Conservation (phyloP, 2,329 filamentous ascomycete genomes). For the Neodidymelliopsis sp. region DNA sequence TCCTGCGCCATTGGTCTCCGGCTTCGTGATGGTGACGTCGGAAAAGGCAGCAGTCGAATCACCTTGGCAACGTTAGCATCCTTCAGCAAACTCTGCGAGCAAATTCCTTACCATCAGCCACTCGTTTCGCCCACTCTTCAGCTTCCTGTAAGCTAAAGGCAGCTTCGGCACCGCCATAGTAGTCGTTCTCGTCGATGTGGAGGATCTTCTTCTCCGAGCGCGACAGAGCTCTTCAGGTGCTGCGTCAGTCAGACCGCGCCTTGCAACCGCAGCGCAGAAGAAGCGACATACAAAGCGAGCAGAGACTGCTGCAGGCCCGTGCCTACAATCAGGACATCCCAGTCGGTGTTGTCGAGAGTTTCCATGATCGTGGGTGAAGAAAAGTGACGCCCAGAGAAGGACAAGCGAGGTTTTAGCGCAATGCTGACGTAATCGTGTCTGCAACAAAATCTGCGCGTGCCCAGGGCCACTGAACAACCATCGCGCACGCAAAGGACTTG, state of each 20-base stretch:
- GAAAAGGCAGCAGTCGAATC: slow-evolving; percentile 33
- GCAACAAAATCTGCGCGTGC: slow-evolving; percentile 33
- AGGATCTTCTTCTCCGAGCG: slow-evolving; percentile 90
- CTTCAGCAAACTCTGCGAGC: neutral
- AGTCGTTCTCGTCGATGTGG: slow-evolving; percentile 85
- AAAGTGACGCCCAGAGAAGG: slow-evolving; percentile 30
- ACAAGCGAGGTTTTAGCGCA: slow-evolving; percentile 31
- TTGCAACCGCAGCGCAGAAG: slow-evolving; percentile 25
- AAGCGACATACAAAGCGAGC: slow-evolving; percentile 59
- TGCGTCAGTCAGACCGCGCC: slow-evolving; percentile 75
- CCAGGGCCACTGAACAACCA: slow-evolving; percentile 26
- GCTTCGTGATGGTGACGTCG: slow-evolving; percentile 45
- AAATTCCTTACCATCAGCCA: slow-evolving; percentile 42
- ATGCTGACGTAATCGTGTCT: slow-evolving; percentile 34
- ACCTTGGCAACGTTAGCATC: slow-evolving; percentile 24
- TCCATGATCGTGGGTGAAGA: slow-evolving; percentile 52
- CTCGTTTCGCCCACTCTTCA: slow-evolving; percentile 71
- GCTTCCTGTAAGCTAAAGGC: slow-evolving; percentile 84
- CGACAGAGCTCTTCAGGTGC: slow-evolving; percentile 80
- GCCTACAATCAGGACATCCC: slow-evolving; percentile 62
- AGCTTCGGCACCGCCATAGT: slow-evolving; percentile 87
- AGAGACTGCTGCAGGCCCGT: slow-evolving; percentile 62
- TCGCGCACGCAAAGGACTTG: slow-evolving; percentile 48
- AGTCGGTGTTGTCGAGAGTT: slow-evolving; percentile 58
- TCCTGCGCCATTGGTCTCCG: slow-evolving; percentile 27